Percentiles rank a stretch among this genome's conserved stretches.
phyloP scores from a whole-genome alignment of 225 moss, liverwort and hornwort species.

The Climacium dendroides region DNA sequence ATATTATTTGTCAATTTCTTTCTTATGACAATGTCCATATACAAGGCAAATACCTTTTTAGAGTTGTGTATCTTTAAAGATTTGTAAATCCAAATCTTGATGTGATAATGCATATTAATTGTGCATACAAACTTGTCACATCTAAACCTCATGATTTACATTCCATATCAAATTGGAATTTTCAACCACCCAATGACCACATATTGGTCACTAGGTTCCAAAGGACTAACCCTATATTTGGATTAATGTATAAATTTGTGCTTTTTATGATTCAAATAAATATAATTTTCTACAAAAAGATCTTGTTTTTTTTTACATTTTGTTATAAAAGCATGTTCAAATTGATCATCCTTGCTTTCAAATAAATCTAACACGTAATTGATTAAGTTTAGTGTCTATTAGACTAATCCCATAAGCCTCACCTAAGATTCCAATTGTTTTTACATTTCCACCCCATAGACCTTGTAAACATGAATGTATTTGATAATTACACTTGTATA shows the following conservation, averaged over 20 bases:
- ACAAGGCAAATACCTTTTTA: no score
- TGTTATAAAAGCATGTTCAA: not conserved
- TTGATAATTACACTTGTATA: no score
- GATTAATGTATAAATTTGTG: accelerated
- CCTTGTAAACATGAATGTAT: not conserved
- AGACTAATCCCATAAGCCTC: not conserved
- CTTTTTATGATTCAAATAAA: not conserved
- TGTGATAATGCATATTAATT: not conserved
- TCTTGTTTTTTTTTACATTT: not conserved
- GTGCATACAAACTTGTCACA: not conserved
- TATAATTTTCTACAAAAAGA: not conserved
- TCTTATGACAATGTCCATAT: not conserved
- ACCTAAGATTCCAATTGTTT: not conserved
- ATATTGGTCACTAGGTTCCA: not conserved
- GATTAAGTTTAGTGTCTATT: not conserved
- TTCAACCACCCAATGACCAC: no score
- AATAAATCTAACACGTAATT: not conserved
- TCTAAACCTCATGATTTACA: not conserved
- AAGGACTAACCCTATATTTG: not conserved
- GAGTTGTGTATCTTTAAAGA: no score
- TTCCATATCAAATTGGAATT: not conserved
- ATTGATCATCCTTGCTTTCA: not conserved
- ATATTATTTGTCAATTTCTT: not conserved
- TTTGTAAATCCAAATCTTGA: not conserved
- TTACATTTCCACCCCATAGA: not conserved